Conservation (phyloP, 495 filamentous ascomycete species). For the Daldinia vernicosa region DNA sequence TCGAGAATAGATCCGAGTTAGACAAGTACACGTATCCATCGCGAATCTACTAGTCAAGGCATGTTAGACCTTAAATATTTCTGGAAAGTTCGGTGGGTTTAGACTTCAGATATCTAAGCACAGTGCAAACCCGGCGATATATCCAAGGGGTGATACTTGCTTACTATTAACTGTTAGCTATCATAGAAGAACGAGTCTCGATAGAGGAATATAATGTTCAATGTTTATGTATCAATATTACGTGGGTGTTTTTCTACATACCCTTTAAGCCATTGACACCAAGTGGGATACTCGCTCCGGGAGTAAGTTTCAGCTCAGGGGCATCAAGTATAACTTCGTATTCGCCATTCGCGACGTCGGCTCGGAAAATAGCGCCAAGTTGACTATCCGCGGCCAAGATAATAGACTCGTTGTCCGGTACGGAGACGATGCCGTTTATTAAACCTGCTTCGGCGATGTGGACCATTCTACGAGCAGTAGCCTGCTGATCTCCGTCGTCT, state of each 20-base stretch:
- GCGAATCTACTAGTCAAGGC: conserved; percentile 7
- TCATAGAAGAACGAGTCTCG: background rate
- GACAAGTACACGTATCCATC: conserved; percentile 51
- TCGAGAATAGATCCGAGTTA: conserved; percentile 41
- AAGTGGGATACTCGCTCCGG: conserved; percentile 22
- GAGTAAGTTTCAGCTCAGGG: conserved; percentile 26
- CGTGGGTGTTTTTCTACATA: background rate
- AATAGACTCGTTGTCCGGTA: conserved; percentile 35
- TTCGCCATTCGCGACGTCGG: conserved; percentile 47
- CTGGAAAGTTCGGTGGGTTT: too few relatives aligned
- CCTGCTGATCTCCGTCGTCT: background rate
- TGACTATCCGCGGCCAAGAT: conserved; percentile 50
- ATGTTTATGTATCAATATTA: background rate
- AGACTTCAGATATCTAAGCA: too few relatives aligned
- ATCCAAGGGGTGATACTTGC: background rate
- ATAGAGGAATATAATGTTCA: background rate
- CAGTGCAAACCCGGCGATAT: too few relatives aligned
- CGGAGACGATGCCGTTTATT: conserved; percentile 48
- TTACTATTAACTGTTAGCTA: background rate
- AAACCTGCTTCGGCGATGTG: conserved; percentile 31
- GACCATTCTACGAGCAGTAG: conserved; percentile 8
- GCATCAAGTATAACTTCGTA: conserved; percentile 42
- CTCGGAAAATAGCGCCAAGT: conserved; percentile 46
- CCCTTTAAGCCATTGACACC: conserved; percentile 49
- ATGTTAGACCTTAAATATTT: background rate